Evolutionary conservation across 129 eudicot genomes (phyloP).

Genomic region (Pittosporum tobira): DNA sequence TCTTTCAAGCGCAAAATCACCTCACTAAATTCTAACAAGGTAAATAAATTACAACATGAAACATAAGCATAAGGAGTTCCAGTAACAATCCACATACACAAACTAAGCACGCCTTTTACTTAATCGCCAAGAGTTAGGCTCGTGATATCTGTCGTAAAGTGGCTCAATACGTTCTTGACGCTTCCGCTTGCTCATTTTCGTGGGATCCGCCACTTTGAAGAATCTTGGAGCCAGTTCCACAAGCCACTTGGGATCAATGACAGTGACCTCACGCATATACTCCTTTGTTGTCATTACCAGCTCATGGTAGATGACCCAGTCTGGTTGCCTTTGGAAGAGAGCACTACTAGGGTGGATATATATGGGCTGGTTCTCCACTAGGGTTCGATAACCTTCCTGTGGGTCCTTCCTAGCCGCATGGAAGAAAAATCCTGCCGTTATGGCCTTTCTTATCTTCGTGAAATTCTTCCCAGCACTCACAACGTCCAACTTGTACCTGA

Average conservation of each 20-base stretch:
- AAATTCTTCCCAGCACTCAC: conserved; percentile 73
- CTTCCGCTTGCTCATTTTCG: conserved; percentile 80
- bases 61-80: no score
- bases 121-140: conserved; percentile 87
- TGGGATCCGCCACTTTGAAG: conserved; percentile 78
- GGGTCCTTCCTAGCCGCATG: conserved; percentile 86
- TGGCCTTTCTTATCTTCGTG: conserved; percentile 64
- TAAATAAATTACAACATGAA: neutral
- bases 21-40: neutral
- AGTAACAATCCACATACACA: no score
- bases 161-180: conserved; percentile 92
- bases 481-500: conserved; percentile 76
- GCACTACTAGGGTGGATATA: conserved; percentile 88
- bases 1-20: neutral
- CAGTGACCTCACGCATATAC: conserved; percentile 83
- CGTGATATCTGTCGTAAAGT: conserved; percentile 70
- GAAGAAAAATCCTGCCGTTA: conserved; percentile 71
- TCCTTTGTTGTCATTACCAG: conserved; percentile 86
- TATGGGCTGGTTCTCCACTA: conserved; percentile 78
- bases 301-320: conserved; percentile 90
- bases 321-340: conserved; percentile 83
- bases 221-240: conserved; percentile 81
- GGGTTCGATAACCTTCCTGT: conserved; percentile 71
- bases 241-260: conserved; percentile 81
- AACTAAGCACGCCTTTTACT: conserved; percentile 74